These are phyloP conservation scores for Quercus glauca DNA, from an alignment of 306 rosid genomes.

Conservation along the genomic window DNA sequence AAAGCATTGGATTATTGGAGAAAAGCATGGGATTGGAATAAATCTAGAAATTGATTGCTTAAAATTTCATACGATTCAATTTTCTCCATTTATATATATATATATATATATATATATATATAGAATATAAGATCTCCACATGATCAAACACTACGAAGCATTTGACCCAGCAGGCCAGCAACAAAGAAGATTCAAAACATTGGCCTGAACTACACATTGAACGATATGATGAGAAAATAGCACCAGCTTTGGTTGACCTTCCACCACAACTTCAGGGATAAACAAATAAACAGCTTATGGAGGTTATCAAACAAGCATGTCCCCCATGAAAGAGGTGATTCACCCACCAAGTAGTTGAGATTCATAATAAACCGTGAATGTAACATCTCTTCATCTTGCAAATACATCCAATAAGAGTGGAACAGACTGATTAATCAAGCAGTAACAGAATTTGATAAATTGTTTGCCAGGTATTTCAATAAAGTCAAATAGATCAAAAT, in stretches of 20 bases:
- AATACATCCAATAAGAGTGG: not conserved
- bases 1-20: no score
- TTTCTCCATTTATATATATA: no score
- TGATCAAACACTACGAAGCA: not conserved
- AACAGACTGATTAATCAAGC: not conserved
- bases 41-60: no score
- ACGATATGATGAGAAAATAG: not conserved
- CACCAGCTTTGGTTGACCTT: not conserved
- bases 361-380: not conserved
- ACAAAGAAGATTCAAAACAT: not conserved
- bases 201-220: not conserved
- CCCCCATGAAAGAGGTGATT: not conserved
- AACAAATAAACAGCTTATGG: not conserved
- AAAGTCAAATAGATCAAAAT: slow-evolving; percentile 4
- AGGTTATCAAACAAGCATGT: not conserved
- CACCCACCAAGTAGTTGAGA: not conserved
- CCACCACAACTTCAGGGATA: not conserved
- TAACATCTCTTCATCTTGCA: not conserved
- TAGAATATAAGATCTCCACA: not conserved
- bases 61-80: not conserved
- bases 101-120: not conserved
- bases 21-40: no score
- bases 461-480: not conserved
- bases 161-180: not conserved
- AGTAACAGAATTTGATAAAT: slow-evolving; percentile 10